A percentile compares a stretch with the other conserved stretches of the same genome.
These are phyloP conservation scores for Sutorius australiensis DNA, from an alignment of 768 basidiomycete species.

Conservation along the genomic window DNA sequence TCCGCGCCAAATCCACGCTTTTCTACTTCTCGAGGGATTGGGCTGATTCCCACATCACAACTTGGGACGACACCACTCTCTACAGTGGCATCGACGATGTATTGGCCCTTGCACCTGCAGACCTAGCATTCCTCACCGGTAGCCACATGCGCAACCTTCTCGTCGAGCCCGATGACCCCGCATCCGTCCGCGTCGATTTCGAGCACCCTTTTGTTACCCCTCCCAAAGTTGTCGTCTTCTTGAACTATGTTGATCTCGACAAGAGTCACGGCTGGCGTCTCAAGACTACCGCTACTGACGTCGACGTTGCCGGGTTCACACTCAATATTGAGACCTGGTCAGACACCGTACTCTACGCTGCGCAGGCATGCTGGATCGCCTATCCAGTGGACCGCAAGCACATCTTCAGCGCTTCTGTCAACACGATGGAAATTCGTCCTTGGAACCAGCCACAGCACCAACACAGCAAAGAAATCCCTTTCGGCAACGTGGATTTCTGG, in stretches of 20 bases:
- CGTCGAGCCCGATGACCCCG: not conserved
- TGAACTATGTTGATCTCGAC: constrained; percentile 13
- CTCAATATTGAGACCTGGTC: constrained; percentile 11
- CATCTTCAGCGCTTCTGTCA: constrained; percentile 14
- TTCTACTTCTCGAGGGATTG: not conserved
- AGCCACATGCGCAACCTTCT: constrained; percentile 3
- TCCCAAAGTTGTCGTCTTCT: constrained; percentile 14
- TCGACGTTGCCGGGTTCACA: constrained; percentile 15
- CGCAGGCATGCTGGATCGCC: constrained; percentile 15
- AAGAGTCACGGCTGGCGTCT: constrained; percentile 7
- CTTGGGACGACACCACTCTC: constrained; percentile 2
- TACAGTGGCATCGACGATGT: not conserved
- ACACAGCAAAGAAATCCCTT: constrained; percentile 3
- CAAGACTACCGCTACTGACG: not conserved
- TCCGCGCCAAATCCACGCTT: constrained; percentile 8
- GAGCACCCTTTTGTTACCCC: constrained; percentile 14
- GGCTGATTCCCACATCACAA: constrained; percentile 5
- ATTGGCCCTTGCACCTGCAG: constrained; percentile 5
- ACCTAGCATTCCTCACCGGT: constrained; percentile 15
- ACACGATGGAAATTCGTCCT: constrained; percentile 4
- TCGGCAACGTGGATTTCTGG: constrained; percentile 7
- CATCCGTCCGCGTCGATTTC: constrained; percentile 7
- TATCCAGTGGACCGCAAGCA: constrained; percentile 17
- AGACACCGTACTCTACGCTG: constrained; percentile 2
- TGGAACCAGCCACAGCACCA: constrained; percentile 1